Evolutionary conservation across 2,329 filamentous ascomycete genomes (phyloP).

Genomic region (Drechmeria coniospora): DNA sequence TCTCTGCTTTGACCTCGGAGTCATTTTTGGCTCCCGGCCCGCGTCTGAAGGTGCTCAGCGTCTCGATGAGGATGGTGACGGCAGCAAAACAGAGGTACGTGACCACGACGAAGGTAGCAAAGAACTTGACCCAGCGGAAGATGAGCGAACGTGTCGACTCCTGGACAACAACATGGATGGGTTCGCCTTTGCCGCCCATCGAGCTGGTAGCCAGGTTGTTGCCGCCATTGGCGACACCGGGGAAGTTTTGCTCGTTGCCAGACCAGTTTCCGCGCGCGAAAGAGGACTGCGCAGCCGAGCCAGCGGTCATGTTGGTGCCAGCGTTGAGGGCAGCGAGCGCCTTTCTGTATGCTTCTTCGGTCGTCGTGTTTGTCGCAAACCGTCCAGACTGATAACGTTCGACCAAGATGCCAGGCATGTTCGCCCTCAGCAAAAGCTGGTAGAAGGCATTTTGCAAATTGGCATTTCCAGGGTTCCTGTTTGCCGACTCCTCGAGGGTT

Average conservation of each 20-base stretch:
- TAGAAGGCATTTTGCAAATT: constrained; percentile 90
- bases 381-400: constrained; percentile 77
- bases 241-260: constrained; percentile 14
- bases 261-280: constrained; percentile 14
- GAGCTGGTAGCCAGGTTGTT: constrained; percentile 7
- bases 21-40: constrained; percentile 51
- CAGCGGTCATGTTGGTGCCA: constrained; percentile 12
- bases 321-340: constrained; percentile 38
- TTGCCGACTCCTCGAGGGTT: constrained; percentile 78
- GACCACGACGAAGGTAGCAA: constrained; percentile 62
- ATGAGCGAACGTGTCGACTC: constrained; percentile 66
- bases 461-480: constrained; percentile 77
- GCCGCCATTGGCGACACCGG: constrained; percentile 11
- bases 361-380: constrained; percentile 65
- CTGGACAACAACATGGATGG: constrained; percentile 92
- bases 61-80: constrained; percentile 71
- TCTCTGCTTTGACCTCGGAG: constrained; percentile 81
- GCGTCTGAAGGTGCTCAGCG: constrained; percentile 63
- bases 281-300: constrained; percentile 7
- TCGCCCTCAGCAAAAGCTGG: constrained; percentile 73
- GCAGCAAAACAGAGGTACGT: constrained; percentile 67
- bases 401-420: constrained; percentile 84
- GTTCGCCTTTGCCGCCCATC: constrained; percentile 61
- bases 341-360: constrained; percentile 65
- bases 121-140: constrained; percentile 85